These are phyloP conservation scores for Paracoccidioides lutzii DNA, from an alignment of 2,329 filamentous ascomycete genomes.

Conservation along the genomic window DNA sequence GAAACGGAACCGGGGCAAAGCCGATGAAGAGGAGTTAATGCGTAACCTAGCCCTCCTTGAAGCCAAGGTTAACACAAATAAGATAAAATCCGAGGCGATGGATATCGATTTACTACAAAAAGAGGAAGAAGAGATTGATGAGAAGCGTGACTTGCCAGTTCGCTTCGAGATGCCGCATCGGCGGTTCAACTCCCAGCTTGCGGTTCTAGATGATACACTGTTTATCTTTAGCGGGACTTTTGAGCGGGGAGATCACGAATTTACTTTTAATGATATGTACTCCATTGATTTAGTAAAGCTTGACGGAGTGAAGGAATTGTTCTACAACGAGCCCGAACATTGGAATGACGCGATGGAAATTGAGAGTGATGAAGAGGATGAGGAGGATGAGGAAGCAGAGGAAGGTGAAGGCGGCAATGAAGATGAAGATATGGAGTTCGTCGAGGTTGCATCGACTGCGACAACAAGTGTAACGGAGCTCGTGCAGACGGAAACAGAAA, in stretches of 20 bases:
- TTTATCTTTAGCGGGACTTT: conserved; percentile 94
- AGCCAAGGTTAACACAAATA: conserved; percentile 49
- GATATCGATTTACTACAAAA: conserved; percentile 33
- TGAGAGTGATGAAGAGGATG: conserved; percentile 46
- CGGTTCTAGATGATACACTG: conserved; percentile 81
- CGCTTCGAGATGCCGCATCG: conserved; percentile 75
- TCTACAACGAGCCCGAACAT: conserved; percentile 70
- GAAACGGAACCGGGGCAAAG: conserved; percentile 58
- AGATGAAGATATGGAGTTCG: conserved; percentile 31
- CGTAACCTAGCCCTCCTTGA: conserved; percentile 77
- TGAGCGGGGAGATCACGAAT: conserved; percentile 89
- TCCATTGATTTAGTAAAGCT: conserved; percentile 88
- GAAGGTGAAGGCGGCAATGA: conserved; percentile 31
- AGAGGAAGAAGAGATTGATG: conserved; percentile 42
- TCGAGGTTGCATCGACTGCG: conserved; percentile 25
- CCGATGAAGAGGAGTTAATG: conserved; percentile 81
- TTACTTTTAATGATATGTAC: conserved; percentile 90
- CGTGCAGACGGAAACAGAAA: conserved; percentile 19
- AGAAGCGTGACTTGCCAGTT: conserved; percentile 45
- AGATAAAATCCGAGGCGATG: conserved; percentile 33
- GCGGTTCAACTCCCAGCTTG: conserved; percentile 80
- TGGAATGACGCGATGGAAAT: conserved; percentile 57
- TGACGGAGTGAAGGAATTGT: conserved; percentile 86
- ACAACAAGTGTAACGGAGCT: conserved; percentile 26
- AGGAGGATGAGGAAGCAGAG: conserved; percentile 32